Base-by-base conservation (phyloP, 495 filamentous ascomycete species). In the Aspergillus conjunctus region DNA sequence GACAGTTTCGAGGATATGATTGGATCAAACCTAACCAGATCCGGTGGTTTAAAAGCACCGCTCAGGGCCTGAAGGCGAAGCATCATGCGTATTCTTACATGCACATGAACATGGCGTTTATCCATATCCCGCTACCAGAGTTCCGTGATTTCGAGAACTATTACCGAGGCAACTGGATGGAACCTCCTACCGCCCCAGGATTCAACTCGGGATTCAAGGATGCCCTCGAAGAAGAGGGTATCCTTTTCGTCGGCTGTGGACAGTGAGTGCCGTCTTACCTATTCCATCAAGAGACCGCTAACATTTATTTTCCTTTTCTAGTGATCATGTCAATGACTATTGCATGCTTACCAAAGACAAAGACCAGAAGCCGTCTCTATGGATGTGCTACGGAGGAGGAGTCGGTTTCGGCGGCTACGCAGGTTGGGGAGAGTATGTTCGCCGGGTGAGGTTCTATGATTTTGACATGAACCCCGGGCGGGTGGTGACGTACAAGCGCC, bases 321-420 rank as follows among this genome's bases (percentile, higher is more conserved):
- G 87, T 72, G 94, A 98, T 66, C 94, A 98, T 71, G 94, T 87
- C 31, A 98, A 98, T 68, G 94, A 98, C 63, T 97, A 96, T 71
- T 98, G 94, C 75, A 87, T 87, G 65, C 79, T 97, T 12, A 68
- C 80, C 73, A 59, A 78, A 46, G 75, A 77, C 46, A 45, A 60
- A 22, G 68, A 72, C 26, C 60, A 73, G 0, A 86, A 86, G 56
- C 86, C 87, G 1, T 87, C 87, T 15, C 78, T 97, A n/a, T 98
- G 94, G 94, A 96, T 98, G 92, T 98, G 94, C 76, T 96, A 98
- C 74, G 94, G 85, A 5, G 94, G 95, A 46, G 94, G 87, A 15
- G 78, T 81, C 34, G 94, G 94, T 0, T 92, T 97, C 68, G 94
- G 95, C 43, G 94, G 94, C 1, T 98, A 98, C 71, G 95, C 89